Evolutionary conservation across 208 protist genomes (phyloP), one percentile per base, ranked within the genome.

Genomic region (Novymonas esmeraldas): DNA sequence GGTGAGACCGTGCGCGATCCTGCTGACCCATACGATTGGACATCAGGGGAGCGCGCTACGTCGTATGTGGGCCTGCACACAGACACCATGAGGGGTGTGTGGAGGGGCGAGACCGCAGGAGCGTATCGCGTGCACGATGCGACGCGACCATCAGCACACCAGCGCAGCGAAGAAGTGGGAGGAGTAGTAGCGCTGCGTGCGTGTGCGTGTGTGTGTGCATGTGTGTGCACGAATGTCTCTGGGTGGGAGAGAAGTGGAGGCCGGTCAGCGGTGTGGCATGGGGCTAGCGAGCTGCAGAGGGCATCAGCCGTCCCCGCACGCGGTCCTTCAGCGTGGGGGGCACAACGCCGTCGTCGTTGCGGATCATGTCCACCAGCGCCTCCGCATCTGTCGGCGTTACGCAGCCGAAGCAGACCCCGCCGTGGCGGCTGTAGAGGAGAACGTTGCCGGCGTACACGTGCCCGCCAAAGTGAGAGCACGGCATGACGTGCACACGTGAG

Each of bases 371-470:
- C 24, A 62, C 9, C 13, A 73, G 45, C 28, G 58, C 38, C 26
- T 52, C 64, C 22, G 65, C 64, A 51, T 76, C 49, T 13, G 38
- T 48, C 2, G 69, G 70, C 1, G 46, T 74, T 4, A 75, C 55
- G 7, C 34, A 62, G 10, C 75, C 64, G 38, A 69, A 79, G 42
- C 55, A 68, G 22, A 67, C 44, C 18, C 42, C 51, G 28, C 64
- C 52, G 36, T 73, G 54, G 2, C n/a, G 34, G 59, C 26, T 73
- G 63, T 75, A 81, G 18, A 81, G 29, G 5, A 84, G 52, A 42
- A 70, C 70, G 49, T 74, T 81, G 22, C 58, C 74, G 13, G 75
- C 79, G 56, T 76, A 79, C 39, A 60, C 29, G 55, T 76, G 74
- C 14, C 79, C 74, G 31, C 70, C 79, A 26, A 81, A 34, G 56